These are phyloP conservation scores for Orychophragmus violaceus DNA, from an alignment of 345 rosid genomes.

Conservation along the genomic window DNA sequence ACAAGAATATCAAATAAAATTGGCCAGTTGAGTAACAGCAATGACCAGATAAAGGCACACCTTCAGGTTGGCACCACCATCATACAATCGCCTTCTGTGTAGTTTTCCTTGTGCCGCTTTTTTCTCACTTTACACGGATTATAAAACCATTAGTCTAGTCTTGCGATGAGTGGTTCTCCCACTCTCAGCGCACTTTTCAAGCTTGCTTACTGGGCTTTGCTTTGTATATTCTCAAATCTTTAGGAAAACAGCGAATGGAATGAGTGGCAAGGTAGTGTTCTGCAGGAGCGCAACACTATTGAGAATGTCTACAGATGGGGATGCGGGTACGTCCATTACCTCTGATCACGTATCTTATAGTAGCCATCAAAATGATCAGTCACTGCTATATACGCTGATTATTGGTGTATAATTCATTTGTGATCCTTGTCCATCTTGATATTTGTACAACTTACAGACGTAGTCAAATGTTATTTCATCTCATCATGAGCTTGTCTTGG, in stretches of 20 bases:
- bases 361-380: conserved; percentile 1
- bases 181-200: neutral
- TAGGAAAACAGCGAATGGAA: conserved; percentile 86
- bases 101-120: neutral
- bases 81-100: neutral
- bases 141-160: neutral
- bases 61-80: conserved; percentile 58
- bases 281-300: conserved; percentile 81
- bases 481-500: neutral
- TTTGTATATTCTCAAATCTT: conserved; percentile 10
- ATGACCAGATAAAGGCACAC: conserved; percentile 47
- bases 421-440: neutral
- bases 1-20: conserved; percentile 87
- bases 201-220: conserved; percentile 16
- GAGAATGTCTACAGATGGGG: conserved; percentile 97
- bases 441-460: neutral
- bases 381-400: neutral
- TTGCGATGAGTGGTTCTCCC: neutral
- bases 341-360: neutral
- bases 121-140: neutral
- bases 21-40: conserved; percentile 60
- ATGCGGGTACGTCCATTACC: conserved; percentile 62
- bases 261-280: conserved; percentile 72
- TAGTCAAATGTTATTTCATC: neutral
- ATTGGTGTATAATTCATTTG: neutral